A percentile compares a stretch with the other conserved stretches of the same genome.
Evolutionary conservation across 2,329 filamentous ascomycete genomes (phyloP).

Genomic region (Albifimbria verrucaria): DNA sequence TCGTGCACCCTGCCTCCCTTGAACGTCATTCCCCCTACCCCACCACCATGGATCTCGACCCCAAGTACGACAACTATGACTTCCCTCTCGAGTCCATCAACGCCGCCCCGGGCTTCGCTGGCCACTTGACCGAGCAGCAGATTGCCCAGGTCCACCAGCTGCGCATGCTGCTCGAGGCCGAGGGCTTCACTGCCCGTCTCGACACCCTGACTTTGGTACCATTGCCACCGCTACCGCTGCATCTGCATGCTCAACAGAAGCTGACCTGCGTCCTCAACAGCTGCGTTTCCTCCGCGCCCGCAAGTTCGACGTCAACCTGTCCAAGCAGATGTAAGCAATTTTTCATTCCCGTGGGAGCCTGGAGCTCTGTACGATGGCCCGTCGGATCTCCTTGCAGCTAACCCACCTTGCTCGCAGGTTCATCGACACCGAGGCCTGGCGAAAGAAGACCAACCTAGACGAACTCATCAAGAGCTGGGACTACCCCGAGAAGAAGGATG

Average conservation of each 20-base stretch:
- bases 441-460: constrained; percentile 81
- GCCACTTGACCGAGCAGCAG: constrained; percentile 81
- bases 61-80: constrained; percentile 96
- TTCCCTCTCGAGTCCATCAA: constrained; percentile 77
- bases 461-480: constrained; percentile 77
- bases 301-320: constrained; percentile 83
- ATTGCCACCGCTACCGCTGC: constrained; percentile 7
- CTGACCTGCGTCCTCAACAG: constrained; percentile 35
- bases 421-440: constrained; percentile 85
- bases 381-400: constrained; percentile 1
- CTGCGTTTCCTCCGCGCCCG: constrained; percentile 88
- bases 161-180: constrained; percentile 76
- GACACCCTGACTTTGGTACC: constrained; percentile 88
- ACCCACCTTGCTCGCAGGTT: constrained; percentile 60
- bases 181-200: constrained; percentile 77
- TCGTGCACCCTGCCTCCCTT: constrained; percentile 5
- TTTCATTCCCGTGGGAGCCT: too few relatives aligned
- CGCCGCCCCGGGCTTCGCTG: constrained; percentile 74
- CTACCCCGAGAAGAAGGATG: constrained; percentile 78
- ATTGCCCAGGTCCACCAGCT: constrained; percentile 88
- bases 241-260: not conserved
- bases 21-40: constrained; percentile 8
- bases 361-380: too few relatives aligned
- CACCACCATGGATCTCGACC: constrained; percentile 56
- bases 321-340: constrained; percentile 75